Percentiles rank a stretch among this genome's conserved stretches.
These are phyloP conservation scores for Neurospora sp. DNA, from an alignment of 495 filamentous ascomycete genomes.

Conservation along the genomic window DNA sequence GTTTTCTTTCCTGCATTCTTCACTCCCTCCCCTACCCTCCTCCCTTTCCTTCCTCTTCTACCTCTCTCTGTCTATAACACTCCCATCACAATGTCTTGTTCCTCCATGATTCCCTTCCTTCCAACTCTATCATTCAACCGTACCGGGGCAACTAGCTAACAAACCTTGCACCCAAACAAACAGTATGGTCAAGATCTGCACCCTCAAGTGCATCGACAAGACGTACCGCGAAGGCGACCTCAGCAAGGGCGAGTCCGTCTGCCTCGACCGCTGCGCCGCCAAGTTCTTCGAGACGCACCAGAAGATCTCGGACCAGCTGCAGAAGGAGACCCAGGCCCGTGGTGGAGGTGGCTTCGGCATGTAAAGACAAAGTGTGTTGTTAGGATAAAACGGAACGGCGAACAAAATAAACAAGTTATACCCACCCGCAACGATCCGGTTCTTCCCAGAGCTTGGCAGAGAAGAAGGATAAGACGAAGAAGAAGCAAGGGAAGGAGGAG, in stretches of 20 bases:
- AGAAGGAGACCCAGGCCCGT: slow-evolving; percentile 35
- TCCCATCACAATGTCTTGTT: background rate
- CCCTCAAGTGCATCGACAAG: slow-evolving; percentile 79
- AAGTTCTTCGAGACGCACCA: slow-evolving; percentile 99
- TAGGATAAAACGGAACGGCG: background rate
- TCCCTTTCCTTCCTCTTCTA: background rate
- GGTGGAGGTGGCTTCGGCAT: slow-evolving; percentile 27
- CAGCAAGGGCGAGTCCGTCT: slow-evolving; percentile 97
- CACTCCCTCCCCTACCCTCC: background rate
- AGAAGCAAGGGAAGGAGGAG: background rate
- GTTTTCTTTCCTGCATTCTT: slow-evolving; percentile 1
- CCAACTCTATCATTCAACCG: background rate
- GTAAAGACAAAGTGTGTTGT: background rate
- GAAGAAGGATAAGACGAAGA: background rate
- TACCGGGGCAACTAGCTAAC: background rate
- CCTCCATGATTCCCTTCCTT: background rate
- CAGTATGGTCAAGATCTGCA: slow-evolving; percentile 80
- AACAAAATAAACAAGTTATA: background rate
- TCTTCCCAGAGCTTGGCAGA: background rate
- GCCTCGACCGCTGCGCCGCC: slow-evolving; percentile 87
- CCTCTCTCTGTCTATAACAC: background rate
- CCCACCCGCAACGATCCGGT: background rate
- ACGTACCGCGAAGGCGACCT: slow-evolving; percentile 91
- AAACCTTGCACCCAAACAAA: background rate
- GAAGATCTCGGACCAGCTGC: slow-evolving; percentile 62